phyloP scores from a whole-genome alignment of 345 rosid species.

The Trapa bicornis region DNA sequence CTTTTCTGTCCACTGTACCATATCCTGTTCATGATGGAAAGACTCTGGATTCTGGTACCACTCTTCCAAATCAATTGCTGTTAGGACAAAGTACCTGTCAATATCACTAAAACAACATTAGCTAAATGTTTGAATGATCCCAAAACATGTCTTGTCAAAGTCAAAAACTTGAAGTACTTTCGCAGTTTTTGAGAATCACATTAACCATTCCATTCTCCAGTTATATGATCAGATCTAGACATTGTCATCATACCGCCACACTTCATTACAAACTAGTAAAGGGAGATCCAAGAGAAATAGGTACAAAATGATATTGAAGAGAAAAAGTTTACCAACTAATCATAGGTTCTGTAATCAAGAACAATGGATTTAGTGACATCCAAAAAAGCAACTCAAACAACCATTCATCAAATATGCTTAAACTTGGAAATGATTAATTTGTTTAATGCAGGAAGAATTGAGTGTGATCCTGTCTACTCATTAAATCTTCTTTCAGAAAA shows the following conservation, averaged over 20 bases:
- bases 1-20: conserved; percentile 98
- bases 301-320: not conserved
- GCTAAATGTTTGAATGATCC: conserved; percentile 4
- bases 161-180: not conserved
- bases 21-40: conserved; percentile 97
- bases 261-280: not conserved
- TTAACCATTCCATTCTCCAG: not conserved
- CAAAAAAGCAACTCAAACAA: not conserved
- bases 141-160: not conserved
- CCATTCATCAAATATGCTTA: not conserved
- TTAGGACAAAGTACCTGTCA: conserved; percentile 87
- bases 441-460: not conserved
- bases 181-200: too few species aligned
- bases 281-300: not conserved
- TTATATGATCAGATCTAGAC: not conserved
- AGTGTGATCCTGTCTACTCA: not conserved
- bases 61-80: conserved; percentile 75
- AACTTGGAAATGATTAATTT: not conserved
- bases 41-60: conserved; percentile 91
- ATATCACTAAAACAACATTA: conserved; percentile 17
- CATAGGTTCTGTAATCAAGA: not conserved
- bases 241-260: not conserved
- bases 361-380: not conserved
- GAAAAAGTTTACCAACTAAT: not conserved
- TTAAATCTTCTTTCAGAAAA: not conserved